Base-by-base conservation (phyloP, 441 rosid genomes). In the Syzygium malaccense region DNA sequence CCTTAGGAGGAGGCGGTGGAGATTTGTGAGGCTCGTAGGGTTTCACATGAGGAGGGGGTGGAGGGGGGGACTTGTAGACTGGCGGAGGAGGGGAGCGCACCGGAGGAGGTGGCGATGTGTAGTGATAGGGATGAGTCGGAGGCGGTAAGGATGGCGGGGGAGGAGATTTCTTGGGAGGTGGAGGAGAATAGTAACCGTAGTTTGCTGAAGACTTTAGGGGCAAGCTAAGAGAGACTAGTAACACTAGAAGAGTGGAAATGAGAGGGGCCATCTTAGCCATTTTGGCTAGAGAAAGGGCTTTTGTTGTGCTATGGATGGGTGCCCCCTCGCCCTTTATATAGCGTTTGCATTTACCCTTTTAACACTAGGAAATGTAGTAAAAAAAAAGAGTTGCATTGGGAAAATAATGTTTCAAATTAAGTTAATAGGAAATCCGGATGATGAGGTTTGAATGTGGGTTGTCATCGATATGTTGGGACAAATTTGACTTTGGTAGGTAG, bases 241-340 rank as follows among this genome's bases (percentile, higher is more conserved):
- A 86, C 75, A 79, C 89, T 32, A 91, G 64, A 25, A 91, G 87
- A 62, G 88, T 87, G 68, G 78, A 86, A 56, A 91, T 19, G 28
- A 91, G n/a, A 62, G 87, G 86, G 85, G 89, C 88, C 90, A 86
- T 85, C 53, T 68, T 62, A 86, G 89, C 90, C 92, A 87, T 90
- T 28, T 66, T 25, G 33, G 33, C 48, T 55, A 55, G 49, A n/a
- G 83, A 57, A 48, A 55, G 86, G 86, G 15, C 79, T 58, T 14
- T 66, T 51, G 68, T 26, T 90, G 26, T 87, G 88, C 66, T 79
- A 25, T 71, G 7, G 14, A 80, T 25, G 51, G 53, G 48, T 7
- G 14, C 55, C 8, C 68, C 49, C 7, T 26, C 19, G 15, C 56
- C 32, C 88, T 57, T 88, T 90, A 90, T 90, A 90, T 90, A 90